phyloP scores from a whole-genome alignment of 805 yeast genomes.

The Cyberlindnera japonica region DNA sequence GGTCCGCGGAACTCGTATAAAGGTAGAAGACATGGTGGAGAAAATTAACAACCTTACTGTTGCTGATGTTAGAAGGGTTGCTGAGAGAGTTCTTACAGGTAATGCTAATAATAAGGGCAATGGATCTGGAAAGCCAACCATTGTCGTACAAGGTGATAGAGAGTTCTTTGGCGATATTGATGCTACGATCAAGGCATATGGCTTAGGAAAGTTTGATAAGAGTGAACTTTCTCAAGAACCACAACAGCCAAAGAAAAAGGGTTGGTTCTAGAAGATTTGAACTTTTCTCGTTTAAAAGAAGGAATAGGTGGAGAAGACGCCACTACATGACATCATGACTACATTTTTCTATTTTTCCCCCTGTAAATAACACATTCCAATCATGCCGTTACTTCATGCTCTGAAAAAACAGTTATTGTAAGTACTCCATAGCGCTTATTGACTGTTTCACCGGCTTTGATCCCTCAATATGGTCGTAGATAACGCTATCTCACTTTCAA shows the following conservation, averaged over 20 bases:
- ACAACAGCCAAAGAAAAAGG: conserved; percentile 14
- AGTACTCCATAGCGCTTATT: no score
- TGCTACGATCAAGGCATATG: conserved; percentile 59
- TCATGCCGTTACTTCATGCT: no score
- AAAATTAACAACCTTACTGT: conserved; percentile 67
- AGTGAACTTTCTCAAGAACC: conserved; percentile 1
- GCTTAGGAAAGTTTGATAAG: conserved; percentile 39
- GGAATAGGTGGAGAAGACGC: background rate
- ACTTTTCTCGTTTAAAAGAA: no score
- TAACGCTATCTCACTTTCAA: no score
- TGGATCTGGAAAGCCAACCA: conserved; percentile 68
- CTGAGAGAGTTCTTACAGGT: conserved; percentile 71
- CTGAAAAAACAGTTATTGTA: background rate
- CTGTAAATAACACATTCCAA: background rate
- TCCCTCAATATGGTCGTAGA: no score
- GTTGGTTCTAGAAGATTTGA: no score
- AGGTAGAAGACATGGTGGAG: conserved; percentile 75
- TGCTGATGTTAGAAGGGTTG: conserved; percentile 67
- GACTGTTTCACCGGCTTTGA: no score
- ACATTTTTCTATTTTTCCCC: background rate
- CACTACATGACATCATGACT: background rate
- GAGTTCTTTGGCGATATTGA: conserved; percentile 83
- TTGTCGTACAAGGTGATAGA: conserved; percentile 86
- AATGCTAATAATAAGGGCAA: conserved; percentile 43
- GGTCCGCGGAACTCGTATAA: conserved; percentile 70